Evolutionary conservation across 2,329 filamentous ascomycete species (phyloP).

Genomic region (Colletotrichum sojae): DNA sequence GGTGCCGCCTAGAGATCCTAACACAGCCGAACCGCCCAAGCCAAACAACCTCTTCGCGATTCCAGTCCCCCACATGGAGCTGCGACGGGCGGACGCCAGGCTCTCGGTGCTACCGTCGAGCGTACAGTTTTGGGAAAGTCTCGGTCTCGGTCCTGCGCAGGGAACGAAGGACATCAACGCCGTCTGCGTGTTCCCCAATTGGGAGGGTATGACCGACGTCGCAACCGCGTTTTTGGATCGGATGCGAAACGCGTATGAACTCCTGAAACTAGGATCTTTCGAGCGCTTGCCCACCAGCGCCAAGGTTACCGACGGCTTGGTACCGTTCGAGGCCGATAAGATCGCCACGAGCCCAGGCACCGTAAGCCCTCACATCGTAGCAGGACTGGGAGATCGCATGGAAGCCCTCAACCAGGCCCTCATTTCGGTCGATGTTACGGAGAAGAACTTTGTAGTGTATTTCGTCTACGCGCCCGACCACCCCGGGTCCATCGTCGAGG

Average conservation of each 20-base stretch:
- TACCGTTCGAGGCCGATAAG: slow-evolving; percentile 65
- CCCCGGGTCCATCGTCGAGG: slow-evolving; percentile 74
- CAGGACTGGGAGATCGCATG: slow-evolving; percentile 64
- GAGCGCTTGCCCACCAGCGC: slow-evolving; percentile 60
- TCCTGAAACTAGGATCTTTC: slow-evolving; percentile 79
- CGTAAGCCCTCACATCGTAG: slow-evolving; percentile 31
- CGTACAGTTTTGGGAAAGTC: slow-evolving; percentile 84
- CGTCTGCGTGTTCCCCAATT: slow-evolving; percentile 79
- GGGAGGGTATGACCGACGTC: slow-evolving; percentile 73
- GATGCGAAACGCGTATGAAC: slow-evolving; percentile 80
- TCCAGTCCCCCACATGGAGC: slow-evolving; percentile 77
- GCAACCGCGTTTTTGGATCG: slow-evolving; percentile 76
- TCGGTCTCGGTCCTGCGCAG: slow-evolving; percentile 80
- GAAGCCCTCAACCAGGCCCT: slow-evolving; percentile 64
- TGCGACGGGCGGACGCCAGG: slow-evolving; percentile 77
- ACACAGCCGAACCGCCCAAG: slow-evolving; percentile 60
- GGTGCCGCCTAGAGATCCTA: slow-evolving; percentile 56
- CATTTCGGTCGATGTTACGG: slow-evolving; percentile 56
- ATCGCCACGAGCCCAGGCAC: slow-evolving; percentile 44
- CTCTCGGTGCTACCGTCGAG: slow-evolving; percentile 83
- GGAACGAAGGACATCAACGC: slow-evolving; percentile 80
- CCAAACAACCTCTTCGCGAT: slow-evolving; percentile 73
- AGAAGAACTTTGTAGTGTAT: slow-evolving; percentile 80
- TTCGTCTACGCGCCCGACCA: slow-evolving; percentile 79
- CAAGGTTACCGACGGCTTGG: slow-evolving; percentile 62